Evolutionary conservation across 495 filamentous ascomycete species (phyloP).

Genomic region (Platismatia glauca): DNA sequence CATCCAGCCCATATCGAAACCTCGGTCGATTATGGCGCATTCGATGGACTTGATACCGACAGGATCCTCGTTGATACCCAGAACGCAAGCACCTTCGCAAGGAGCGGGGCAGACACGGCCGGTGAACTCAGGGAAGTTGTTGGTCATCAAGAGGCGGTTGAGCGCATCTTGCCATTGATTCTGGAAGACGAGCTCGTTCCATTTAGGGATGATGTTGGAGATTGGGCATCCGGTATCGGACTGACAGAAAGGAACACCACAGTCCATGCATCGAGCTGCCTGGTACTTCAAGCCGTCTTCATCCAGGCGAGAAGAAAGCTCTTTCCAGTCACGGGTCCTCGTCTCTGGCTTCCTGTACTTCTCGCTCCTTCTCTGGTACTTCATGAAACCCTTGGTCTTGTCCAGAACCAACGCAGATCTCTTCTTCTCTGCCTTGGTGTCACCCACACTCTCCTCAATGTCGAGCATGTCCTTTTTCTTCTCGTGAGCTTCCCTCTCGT

Average conservation of each 20-base stretch:
- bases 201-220: conserved; percentile 99
- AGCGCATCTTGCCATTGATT: conserved; percentile 94
- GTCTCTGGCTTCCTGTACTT: conserved; percentile 88
- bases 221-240: conserved; percentile 96
- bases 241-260: conserved; percentile 98
- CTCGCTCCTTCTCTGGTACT: conserved; percentile 88
- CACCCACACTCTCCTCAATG: conserved; percentile 87
- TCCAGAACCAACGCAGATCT: conserved; percentile 87
- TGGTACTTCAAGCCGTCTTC: conserved; percentile 99
- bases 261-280: conserved; percentile 98
- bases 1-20: conserved; percentile 99
- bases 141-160: conserved; percentile 93
- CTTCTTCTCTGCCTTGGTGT: conserved; percentile 86
- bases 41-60: conserved; percentile 99
- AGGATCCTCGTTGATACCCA: conserved; percentile 97
- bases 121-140: conserved; percentile 99
- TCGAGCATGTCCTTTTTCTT: conserved; percentile 82
- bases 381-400: conserved; percentile 99
- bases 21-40: conserved; percentile 97
- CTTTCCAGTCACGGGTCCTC: conserved; percentile 87
- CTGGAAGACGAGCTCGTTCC: conserved; percentile 91
- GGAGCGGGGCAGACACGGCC: conserved; percentile 97
- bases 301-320: conserved; percentile 78
- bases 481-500: conserved; percentile 45
- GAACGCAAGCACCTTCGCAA: conserved; percentile 94